Conservation (phyloP, 495 filamentous ascomycete species). For the Penicillium argentinense region DNA sequence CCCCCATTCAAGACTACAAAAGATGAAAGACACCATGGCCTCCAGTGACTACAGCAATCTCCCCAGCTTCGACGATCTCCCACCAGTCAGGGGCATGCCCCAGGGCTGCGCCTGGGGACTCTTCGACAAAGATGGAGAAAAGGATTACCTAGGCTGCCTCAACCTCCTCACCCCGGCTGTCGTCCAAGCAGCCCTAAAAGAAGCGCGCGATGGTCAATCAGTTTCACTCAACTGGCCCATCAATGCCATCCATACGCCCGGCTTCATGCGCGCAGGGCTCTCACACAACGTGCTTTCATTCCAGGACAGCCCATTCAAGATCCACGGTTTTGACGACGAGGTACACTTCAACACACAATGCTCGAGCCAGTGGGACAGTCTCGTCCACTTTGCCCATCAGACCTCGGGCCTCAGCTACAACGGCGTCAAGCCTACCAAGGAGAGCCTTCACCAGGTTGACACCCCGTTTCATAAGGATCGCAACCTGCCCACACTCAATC, state of each 20-base stretch:
- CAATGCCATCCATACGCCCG: constrained; percentile 26
- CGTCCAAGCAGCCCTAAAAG: constrained; percentile 40
- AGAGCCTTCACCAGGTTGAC: no score
- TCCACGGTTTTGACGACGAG: constrained; percentile 59
- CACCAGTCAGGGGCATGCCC: constrained; percentile 39
- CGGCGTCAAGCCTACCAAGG: no score
- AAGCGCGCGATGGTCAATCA: constrained; percentile 51
- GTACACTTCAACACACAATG: constrained; percentile 63
- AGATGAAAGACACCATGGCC: no score
- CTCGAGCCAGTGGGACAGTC: constrained; percentile 57
- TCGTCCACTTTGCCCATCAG: constrained; percentile 54
- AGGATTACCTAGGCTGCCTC: constrained; percentile 47
- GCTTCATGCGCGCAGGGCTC: constrained; percentile 28
- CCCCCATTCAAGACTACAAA: no score
- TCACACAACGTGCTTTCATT: no score
- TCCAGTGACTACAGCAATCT: no score
- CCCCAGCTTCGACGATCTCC: constrained; percentile 44
- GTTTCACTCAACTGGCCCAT: constrained; percentile 46
- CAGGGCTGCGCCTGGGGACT: constrained; percentile 51
- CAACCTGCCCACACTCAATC: no score
- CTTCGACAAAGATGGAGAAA: constrained; percentile 41
- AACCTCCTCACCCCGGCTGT: constrained; percentile 50
- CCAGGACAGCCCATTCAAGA: constrained; percentile 47
- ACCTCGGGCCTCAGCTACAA: no score
- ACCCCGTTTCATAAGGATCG: no score